Percentiles rank a stretch among this genome's conserved stretches.
Conservation (phyloP, 2,329 filamentous ascomycete species). For the Triangularia verruculosa region DNA sequence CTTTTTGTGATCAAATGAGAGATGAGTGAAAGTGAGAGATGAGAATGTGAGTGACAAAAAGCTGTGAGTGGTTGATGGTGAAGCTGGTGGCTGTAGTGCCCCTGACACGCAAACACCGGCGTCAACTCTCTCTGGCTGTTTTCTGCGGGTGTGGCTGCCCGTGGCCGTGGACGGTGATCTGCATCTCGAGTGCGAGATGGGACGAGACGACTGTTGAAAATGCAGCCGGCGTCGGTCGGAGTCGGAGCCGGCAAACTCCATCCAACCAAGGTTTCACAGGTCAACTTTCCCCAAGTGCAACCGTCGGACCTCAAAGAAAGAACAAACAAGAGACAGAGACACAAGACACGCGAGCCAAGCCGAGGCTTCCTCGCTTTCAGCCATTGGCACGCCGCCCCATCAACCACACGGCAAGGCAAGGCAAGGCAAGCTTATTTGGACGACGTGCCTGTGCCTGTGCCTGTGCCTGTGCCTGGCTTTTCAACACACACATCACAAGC, state of each 20-base stretch:
- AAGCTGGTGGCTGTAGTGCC: neutral
- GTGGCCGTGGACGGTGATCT: neutral
- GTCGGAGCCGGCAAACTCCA: constrained; percentile 1
- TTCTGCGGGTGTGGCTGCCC: neutral
- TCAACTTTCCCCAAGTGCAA: constrained; percentile 7
- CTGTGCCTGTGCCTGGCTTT: neutral
- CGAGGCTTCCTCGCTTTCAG: neutral
- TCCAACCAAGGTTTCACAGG: constrained; percentile 8
- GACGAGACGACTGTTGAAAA: neutral
- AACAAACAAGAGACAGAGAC: neutral
- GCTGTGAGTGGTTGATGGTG: neutral
- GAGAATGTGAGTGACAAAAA: neutral
- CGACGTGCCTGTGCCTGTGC: constrained; percentile 20
- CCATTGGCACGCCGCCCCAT: constrained; percentile 20
- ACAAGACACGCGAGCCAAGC: neutral
- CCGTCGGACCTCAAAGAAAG: neutral
- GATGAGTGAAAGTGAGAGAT: neutral
- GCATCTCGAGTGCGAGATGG: constrained; percentile 5
- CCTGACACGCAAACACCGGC: neutral
- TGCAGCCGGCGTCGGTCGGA: constrained; percentile 3
- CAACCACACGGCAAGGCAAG: neutral
- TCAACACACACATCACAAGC: neutral
- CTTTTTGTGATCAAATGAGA: neutral
- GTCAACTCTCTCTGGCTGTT: neutral
- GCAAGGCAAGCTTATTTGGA: constrained; percentile 21